Evolutionary conservation across 2,329 filamentous ascomycete genomes (phyloP).

Genomic region (Tolypocladium capitatum): DNA sequence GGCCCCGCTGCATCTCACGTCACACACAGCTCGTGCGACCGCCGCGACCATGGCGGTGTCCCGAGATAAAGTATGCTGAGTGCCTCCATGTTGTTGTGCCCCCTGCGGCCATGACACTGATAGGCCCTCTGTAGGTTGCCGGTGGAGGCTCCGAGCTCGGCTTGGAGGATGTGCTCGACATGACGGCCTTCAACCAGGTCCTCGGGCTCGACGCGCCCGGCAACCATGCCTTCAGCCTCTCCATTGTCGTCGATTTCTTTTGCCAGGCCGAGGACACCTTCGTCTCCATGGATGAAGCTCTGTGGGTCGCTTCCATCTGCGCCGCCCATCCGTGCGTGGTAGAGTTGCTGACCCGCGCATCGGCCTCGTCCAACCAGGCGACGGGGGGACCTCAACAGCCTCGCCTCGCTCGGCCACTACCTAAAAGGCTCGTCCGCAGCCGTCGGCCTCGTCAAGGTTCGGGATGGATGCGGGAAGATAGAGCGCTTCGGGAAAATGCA

Average conservation of each 20-base stretch:
- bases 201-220: conserved; percentile 94
- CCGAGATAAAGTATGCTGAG: background rate
- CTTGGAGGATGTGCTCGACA: conserved; percentile 66
- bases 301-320: conserved; percentile 47
- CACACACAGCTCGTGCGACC: background rate
- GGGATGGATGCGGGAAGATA: conserved; percentile 91
- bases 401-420: conserved; percentile 85
- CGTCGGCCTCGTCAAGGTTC: conserved; percentile 78
- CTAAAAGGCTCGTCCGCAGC: conserved; percentile 95
- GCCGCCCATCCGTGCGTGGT: background rate
- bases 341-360: conserved; percentile 1
- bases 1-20: background rate
- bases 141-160: conserved; percentile 25
- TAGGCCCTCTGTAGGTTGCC: background rate
- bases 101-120: too few species aligned
- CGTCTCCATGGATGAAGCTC: conserved; percentile 61
- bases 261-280: conserved; percentile 83
- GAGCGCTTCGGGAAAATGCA: conserved; percentile 80
- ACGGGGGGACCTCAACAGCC: conserved; percentile 52
- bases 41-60: background rate
- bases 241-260: conserved; percentile 87
- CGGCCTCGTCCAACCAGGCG: conserved; percentile 33
- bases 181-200: conserved; percentile 78
- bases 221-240: conserved; percentile 74
- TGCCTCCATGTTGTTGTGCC: too few species aligned